Evolutionary conservation across 768 basidiomycete species (phyloP).

Genomic region (Lentinula lateritia): DNA sequence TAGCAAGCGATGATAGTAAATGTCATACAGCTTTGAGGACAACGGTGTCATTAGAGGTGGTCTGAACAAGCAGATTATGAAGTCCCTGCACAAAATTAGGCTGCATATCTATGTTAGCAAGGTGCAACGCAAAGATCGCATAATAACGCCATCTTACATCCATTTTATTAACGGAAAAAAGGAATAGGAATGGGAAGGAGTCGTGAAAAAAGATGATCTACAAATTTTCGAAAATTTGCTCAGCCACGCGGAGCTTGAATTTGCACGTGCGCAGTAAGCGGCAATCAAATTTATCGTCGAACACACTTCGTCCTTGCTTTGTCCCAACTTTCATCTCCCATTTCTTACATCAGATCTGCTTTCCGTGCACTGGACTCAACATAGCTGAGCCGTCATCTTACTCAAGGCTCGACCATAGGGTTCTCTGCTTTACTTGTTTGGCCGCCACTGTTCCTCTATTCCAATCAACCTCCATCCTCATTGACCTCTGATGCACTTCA

Average conservation of each 20-base stretch:
- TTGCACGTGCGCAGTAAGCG: neutral
- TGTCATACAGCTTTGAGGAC: conserved; percentile 80
- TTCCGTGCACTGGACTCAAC: too few species aligned
- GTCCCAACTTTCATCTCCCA: too few species aligned
- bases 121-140: conserved; percentile 7
- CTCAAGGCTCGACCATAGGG: too few species aligned
- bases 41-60: conserved; percentile 82
- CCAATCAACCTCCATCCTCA: too few species aligned
- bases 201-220: neutral
- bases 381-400: too few species aligned
- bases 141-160: conserved; percentile 37
- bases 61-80: conserved; percentile 81
- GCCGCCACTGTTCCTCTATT: too few species aligned
- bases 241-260: neutral
- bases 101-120: conserved; percentile 31
- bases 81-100: conserved; percentile 73
- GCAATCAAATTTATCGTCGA: neutral
- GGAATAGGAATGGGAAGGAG: conserved; percentile 12
- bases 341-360: too few species aligned
- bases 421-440: too few species aligned
- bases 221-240: neutral
- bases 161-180: conserved; percentile 27
- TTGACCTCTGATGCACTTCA: too few species aligned
- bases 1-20: conserved; percentile 9
- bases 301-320: too few species aligned